Evolutionary conservation across 2,329 filamentous ascomycete genomes (phyloP).

Genomic region (Boeremia lycopersici): DNA sequence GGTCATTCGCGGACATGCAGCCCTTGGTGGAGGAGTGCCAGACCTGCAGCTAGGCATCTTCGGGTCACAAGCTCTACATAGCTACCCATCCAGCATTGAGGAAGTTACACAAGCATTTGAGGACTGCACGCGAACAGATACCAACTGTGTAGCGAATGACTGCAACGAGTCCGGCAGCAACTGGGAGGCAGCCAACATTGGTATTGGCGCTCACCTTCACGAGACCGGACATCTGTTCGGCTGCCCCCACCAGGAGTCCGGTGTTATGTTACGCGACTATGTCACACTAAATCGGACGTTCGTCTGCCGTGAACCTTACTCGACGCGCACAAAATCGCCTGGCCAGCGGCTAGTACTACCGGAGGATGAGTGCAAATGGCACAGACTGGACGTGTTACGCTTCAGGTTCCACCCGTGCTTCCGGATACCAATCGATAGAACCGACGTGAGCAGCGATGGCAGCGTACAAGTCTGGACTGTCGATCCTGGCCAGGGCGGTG

Average conservation of each 20-base stretch:
- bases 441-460: slow-evolving; percentile 63
- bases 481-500: slow-evolving; percentile 75
- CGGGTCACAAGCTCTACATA: slow-evolving; percentile 89
- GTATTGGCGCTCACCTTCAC: slow-evolving; percentile 90
- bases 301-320: slow-evolving; percentile 79
- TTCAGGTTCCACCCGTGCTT: slow-evolving; percentile 93
- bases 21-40: slow-evolving; percentile 76
- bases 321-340: slow-evolving; percentile 82
- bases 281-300: slow-evolving; percentile 84
- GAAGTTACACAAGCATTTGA: slow-evolving; percentile 88
- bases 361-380: slow-evolving; percentile 88
- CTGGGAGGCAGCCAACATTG: slow-evolving; percentile 95
- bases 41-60: slow-evolving; percentile 85
- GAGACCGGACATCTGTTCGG: slow-evolving; percentile 90
- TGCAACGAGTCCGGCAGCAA: slow-evolving; percentile 85
- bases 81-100: slow-evolving; percentile 86
- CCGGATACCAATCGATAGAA: slow-evolving; percentile 75
- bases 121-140: slow-evolving; percentile 89
- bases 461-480: slow-evolving; percentile 87
- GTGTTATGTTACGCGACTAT: slow-evolving; percentile 93
- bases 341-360: slow-evolving; percentile 73
- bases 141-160: slow-evolving; percentile 79
- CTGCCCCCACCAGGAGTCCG: slow-evolving; percentile 84
- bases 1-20: slow-evolving; percentile 79
- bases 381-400: slow-evolving; percentile 83